Base-by-base conservation (phyloP, 148 eudicot species). In the Rhododendron griersonianum region DNA sequence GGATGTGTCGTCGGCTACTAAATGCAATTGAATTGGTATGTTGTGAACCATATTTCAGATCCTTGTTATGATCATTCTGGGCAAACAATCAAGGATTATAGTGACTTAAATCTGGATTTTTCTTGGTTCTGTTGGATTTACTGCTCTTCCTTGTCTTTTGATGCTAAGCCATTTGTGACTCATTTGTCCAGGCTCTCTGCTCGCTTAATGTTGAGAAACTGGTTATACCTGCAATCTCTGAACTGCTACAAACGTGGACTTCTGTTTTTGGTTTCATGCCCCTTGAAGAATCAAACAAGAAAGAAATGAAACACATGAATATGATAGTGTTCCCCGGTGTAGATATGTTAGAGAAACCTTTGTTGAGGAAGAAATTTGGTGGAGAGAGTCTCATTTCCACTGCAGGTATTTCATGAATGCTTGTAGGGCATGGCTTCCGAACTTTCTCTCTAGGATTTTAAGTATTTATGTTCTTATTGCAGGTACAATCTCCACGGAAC, bases 191-290 rank as follows among this genome's bases (percentile, higher is more conserved):
- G 99, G 95, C 92, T 84, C 96, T 98, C 14, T 74, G 86, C 85
- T 90, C 93, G 57, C 93, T 98, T 80, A 90, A 88, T 86, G 91
- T 98, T 74, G 95, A 94, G 89, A 95, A 93, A 55, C 84, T 98
- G 87, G 96, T 94, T 53, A 95, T 98, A 84, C 99, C 99, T 86
- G 98, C 99, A 48, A 90, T 98, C 80, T 84, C 98, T 61, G 98
- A 91, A 83, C 91, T 98, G 44, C 41, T 73, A 84, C 81, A 92
- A 77, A 95, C 98, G 67, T 98, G 99, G 99, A 98, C 96, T 74
- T 90, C 92, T 4, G 94, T 89, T 61, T 98, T 98, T 88, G 95
- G 95, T 84, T 98, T 98, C 87, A 59, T 80, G 84, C 96, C 95
- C 65, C 91, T 95, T 83, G 95, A 92, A 81, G 93, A 91, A 83